phyloP scores from a whole-genome alignment of 768 basidiomycete genomes.

The Tremella mesenterica region DNA sequence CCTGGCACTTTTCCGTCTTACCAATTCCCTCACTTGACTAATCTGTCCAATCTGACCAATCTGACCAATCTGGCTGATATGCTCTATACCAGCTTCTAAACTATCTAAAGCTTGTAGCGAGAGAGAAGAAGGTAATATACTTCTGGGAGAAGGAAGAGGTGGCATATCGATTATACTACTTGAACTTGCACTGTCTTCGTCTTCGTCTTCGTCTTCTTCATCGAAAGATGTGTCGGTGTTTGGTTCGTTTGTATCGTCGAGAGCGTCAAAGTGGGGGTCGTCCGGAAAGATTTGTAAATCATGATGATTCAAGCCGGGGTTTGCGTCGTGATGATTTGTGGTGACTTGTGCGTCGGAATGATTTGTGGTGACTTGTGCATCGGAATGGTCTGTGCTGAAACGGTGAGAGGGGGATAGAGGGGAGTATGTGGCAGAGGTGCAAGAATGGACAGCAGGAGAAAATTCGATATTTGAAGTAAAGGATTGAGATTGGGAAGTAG shows the following conservation, averaged over 20 bases:
- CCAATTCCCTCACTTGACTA: neutral
- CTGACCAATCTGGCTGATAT: neutral
- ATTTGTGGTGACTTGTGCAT: too few relatives aligned
- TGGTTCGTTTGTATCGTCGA: neutral
- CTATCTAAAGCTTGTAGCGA: neutral
- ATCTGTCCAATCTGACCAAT: neutral
- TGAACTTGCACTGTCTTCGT: neutral
- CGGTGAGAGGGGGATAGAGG: neutral
- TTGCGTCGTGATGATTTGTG: too few relatives aligned
- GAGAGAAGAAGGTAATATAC: slow-evolving; percentile 17
- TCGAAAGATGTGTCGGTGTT: slow-evolving; percentile 2
- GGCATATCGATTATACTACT: slow-evolving; percentile 36
- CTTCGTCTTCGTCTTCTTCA: slow-evolving; percentile 2
- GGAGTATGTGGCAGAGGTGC: too few relatives aligned
- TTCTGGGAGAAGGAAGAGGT: slow-evolving; percentile 16
- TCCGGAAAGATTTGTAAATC: neutral
- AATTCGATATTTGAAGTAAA: too few relatives aligned
- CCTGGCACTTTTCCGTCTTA: neutral
- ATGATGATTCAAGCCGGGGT: too few relatives aligned
- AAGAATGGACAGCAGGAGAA: too few relatives aligned
- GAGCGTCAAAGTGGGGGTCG: neutral
- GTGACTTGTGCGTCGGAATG: too few relatives aligned
- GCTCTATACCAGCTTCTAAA: slow-evolving; percentile 8
- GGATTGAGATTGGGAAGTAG: too few relatives aligned
- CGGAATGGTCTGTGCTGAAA: neutral